Conservation (phyloP, 2,329 filamentous ascomycete species). For the Cladosporium velox region DNA sequence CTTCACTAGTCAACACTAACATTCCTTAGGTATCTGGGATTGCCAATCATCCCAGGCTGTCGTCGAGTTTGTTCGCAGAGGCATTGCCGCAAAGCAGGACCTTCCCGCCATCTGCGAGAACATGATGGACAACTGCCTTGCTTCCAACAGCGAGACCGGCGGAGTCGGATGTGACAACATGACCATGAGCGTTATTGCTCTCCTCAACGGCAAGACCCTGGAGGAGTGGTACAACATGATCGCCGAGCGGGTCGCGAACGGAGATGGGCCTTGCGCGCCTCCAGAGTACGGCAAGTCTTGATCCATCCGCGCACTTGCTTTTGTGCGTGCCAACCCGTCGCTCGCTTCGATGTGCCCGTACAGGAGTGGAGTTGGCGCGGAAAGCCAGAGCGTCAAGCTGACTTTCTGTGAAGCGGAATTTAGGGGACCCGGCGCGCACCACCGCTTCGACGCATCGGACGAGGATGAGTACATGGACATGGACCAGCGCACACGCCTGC, state of each 20-base stretch:
- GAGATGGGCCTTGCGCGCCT: conserved; percentile 96
- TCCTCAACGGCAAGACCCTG: conserved; percentile 88
- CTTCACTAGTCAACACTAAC: conserved; percentile 23
- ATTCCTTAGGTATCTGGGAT: conserved; percentile 86
- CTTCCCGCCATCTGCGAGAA: conserved; percentile 96
- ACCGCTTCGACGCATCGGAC: conserved; percentile 52
- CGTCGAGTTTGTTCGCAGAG: conserved; percentile 92
- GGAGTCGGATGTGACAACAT: conserved; percentile 99
- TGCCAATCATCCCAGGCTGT: conserved; percentile 98
- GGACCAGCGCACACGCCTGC: conserved; percentile 66
- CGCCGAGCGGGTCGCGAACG: conserved; percentile 88
- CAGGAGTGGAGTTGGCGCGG: conserved; percentile 21
- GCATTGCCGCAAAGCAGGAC: conserved; percentile 94
- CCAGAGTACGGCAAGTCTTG: conserved; percentile 95
- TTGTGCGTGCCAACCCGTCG: conserved; percentile 20
- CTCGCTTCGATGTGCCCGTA: conserved; percentile 22
- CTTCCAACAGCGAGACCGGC: conserved; percentile 95
- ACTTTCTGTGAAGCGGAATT: conserved; percentile 48
- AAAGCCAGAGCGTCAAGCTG: conserved; percentile 27
- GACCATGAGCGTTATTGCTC: conserved; percentile 91
- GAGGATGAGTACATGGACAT: conserved; percentile 72
- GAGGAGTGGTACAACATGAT: conserved; percentile 99
- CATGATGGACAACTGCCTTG: conserved; percentile 99
- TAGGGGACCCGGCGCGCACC: conserved; percentile 53
- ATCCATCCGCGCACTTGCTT: conserved; percentile 31